These are phyloP conservation scores for Penicillium freii DNA, from an alignment of 2,329 filamentous ascomycete species.

Conservation along the genomic window DNA sequence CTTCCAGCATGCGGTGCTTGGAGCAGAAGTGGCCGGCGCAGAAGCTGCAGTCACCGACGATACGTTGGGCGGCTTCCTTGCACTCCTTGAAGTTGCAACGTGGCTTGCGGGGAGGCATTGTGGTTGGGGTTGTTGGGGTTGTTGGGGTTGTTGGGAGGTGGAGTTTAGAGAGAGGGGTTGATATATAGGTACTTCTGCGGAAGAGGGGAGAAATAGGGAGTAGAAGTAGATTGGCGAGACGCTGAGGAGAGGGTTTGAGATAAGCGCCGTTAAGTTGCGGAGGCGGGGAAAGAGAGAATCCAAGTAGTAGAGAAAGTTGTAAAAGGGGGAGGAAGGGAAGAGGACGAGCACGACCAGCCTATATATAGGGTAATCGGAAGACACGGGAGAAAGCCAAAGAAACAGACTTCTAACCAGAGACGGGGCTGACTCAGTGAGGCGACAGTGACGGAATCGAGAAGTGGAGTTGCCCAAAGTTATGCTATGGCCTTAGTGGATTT, in stretches of 20 bases:
- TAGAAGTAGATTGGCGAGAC: neutral
- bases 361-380: slow-evolving; percentile 26
- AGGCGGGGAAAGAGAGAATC: slow-evolving; percentile 4
- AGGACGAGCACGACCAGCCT: slow-evolving; percentile 4
- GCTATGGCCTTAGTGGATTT: neutral
- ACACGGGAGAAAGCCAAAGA: slow-evolving; percentile 22
- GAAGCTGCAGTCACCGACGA: slow-evolving; percentile 94
- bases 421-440: slow-evolving; percentile 25
- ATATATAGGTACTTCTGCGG: neutral
- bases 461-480: slow-evolving; percentile 22
- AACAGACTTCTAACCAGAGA: slow-evolving; percentile 10
- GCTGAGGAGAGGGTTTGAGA: slow-evolving; percentile 8
- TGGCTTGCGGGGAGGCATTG: slow-evolving; percentile 54
- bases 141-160: too few relatives aligned
- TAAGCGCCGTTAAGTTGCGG: slow-evolving; percentile 20
- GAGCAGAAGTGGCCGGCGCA: slow-evolving; percentile 92
- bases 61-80: slow-evolving; percentile 81
- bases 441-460: slow-evolving; percentile 25
- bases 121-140: slow-evolving; percentile 16
- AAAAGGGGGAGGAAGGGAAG: slow-evolving; percentile 4
- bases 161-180: slow-evolving; percentile 1
- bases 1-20: slow-evolving; percentile 89
- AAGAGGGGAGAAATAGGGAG: slow-evolving; percentile 1
- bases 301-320: neutral
- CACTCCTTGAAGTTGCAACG: slow-evolving; percentile 88